A percentile compares a stretch with the other conserved stretches of the same genome.
Evolutionary conservation across 345 rosid genomes (phyloP).

Genomic region (Rhodamnia argentea): DNA sequence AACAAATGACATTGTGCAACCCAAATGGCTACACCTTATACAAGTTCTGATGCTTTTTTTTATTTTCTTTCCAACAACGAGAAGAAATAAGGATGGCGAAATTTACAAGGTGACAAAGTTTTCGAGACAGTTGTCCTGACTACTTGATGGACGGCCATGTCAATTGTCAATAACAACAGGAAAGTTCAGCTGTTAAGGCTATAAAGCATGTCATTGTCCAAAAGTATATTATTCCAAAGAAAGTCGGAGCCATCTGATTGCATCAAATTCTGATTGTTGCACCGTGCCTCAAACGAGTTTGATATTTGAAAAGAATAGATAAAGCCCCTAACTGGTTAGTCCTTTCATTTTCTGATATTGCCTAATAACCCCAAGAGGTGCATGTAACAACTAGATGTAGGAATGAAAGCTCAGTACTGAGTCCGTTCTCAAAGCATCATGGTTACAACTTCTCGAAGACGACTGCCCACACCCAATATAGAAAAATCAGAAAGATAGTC

Average conservation of each 20-base stretch:
- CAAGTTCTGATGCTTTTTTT: background rate
- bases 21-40: background rate
- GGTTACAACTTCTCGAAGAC: background rate
- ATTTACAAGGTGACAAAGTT: background rate
- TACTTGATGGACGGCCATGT: constrained; percentile 1
- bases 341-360: background rate
- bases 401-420: background rate
- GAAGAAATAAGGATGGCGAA: background rate
- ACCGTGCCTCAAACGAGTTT: background rate
- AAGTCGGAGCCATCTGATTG: background rate
- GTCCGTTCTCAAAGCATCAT: background rate
- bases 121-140: background rate
- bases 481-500: background rate
- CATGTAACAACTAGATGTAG: background rate
- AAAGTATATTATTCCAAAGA: background rate
- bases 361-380: background rate
- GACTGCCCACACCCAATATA: background rate
- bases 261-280: background rate
- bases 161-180: background rate
- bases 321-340: background rate
- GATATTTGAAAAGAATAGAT: background rate
- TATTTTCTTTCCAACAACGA: background rate
- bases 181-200: background rate
- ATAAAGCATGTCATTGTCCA: background rate
- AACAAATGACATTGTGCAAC: background rate